Evolutionary conservation across 2,329 filamentous ascomycete genomes (phyloP).

Genomic region (Lizonia empirigonia): DNA sequence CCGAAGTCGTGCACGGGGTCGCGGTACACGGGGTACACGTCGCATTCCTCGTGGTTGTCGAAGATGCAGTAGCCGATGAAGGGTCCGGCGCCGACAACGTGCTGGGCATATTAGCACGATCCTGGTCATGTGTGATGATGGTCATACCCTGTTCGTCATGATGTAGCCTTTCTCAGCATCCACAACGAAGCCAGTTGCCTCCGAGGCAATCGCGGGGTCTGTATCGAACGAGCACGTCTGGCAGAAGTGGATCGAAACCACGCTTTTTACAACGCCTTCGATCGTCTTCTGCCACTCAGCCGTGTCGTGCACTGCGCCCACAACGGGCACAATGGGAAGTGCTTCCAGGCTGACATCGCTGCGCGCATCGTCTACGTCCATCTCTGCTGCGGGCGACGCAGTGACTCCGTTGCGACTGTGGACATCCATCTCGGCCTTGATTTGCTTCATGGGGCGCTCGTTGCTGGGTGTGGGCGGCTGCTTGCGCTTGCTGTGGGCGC

Average conservation of each 20-base stretch:
- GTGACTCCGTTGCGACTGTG: slow-evolving; percentile 47
- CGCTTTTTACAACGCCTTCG: slow-evolving; percentile 89
- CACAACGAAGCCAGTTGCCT: slow-evolving; percentile 97
- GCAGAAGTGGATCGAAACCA: slow-evolving; percentile 98
- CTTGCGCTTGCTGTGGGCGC: slow-evolving; percentile 61
- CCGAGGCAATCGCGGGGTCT: slow-evolving; percentile 89
- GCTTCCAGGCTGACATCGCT: slow-evolving; percentile 53
- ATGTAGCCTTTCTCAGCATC: slow-evolving; percentile 85
- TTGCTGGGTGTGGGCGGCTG: slow-evolving; percentile 53
- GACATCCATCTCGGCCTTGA: slow-evolving; percentile 54
- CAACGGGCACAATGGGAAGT: slow-evolving; percentile 23
- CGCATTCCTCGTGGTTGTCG: slow-evolving; percentile 96
- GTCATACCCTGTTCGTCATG: slow-evolving; percentile 54
- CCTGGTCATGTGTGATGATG: too few relatives aligned
- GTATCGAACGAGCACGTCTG: slow-evolving; percentile 98
- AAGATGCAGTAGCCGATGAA: slow-evolving; percentile 99
- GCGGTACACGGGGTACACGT: slow-evolving; percentile 94
- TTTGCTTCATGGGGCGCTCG: slow-evolving; percentile 62
- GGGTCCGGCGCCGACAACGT: slow-evolving; percentile 92
- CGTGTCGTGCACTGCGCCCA: slow-evolving; percentile 63
- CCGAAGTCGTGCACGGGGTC: slow-evolving; percentile 99
- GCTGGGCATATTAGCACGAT: slow-evolving; percentile 53
- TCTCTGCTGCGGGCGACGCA: slow-evolving; percentile 32
- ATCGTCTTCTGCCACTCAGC: slow-evolving; percentile 96
- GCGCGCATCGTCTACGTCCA: slow-evolving; percentile 40